Evolutionary conservation across 208 protist species (phyloP), one percentile per base, ranked within the genome.

Genomic region (Leishmania martiniquensis): DNA sequence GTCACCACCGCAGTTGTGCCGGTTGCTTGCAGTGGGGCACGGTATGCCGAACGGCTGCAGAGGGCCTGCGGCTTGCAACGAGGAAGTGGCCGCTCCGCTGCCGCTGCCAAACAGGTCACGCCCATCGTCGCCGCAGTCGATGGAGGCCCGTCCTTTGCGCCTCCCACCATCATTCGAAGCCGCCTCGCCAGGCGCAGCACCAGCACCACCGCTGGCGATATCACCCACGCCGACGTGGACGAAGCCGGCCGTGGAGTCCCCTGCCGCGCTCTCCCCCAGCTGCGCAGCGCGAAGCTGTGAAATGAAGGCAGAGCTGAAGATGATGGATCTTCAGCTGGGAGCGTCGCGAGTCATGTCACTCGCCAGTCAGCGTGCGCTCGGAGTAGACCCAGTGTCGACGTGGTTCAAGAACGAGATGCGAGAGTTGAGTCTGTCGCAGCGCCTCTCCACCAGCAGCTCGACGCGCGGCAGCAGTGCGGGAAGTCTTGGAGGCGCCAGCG

Each of bases 361-460:
- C 67, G 78, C 89, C 51, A 87, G 65, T 51, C 87, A 91, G 52
- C 83, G 88, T 54, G 42, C 75, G 44, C 90, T 90, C 71, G 85
- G 87, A 0, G 77, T 91, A 59, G 87, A 93, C 70, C 65, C 90
- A 1, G 85, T 91, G 54, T 78, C 71, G 39, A 80, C 78, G 32
- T 84, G 80, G 75, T 54, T 90, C 49, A 67, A 69, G 44, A 75
- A 65, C 20, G 66, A 76, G 20, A 39, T 66, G 51, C 54, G 76
- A 63, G 25, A 37, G 29, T 20, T 22, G 1, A 39, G 15, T 37
- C 2, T 20, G 49, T 15, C 12, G 12, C 15, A n/a, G 44, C 15
- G 22, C 39, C 39, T 25, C 32, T 72, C 32, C 29, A 34, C 37
- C 39, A 49, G 25, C 12, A 49, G 65, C 17, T 42, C 6, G 22